These are phyloP conservation scores for Dendrostoma leiphaemia DNA, from an alignment of 2,329 filamentous ascomycete genomes.

Conservation along the genomic window DNA sequence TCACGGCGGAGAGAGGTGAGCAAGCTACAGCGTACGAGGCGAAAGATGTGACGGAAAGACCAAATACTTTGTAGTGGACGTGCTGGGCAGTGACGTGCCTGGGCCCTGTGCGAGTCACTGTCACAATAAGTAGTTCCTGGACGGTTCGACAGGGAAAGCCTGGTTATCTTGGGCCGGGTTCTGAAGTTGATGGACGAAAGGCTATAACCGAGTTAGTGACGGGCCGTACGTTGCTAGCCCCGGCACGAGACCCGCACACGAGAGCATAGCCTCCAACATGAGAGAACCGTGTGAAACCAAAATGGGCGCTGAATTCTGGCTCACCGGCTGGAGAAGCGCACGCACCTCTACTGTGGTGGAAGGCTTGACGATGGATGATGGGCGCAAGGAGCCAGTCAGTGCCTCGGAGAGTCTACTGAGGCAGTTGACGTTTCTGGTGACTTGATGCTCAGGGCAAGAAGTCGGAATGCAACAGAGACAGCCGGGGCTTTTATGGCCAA, in stretches of 20 bases:
- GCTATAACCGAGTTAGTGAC: neutral
- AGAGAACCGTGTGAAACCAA: too few species aligned
- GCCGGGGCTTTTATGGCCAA: neutral
- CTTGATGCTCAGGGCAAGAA: neutral
- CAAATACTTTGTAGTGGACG: slow-evolving; percentile 8
- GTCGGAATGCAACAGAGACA: slow-evolving; percentile 2
- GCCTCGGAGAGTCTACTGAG: too few species aligned
- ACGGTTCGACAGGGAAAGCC: slow-evolving; percentile 11
- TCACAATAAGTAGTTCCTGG: neutral
- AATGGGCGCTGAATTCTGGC: too few species aligned
- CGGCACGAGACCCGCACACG: neutral
- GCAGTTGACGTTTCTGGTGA: neutral
- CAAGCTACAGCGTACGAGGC: neutral
- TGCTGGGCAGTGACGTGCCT: slow-evolving; percentile 7
- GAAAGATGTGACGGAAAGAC: slow-evolving; percentile 9
- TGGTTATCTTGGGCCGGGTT: neutral
- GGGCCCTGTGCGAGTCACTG: slow-evolving; percentile 9
- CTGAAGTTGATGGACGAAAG: too few species aligned
- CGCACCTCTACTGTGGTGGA: neutral
- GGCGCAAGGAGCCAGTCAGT: too few species aligned
- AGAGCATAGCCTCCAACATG: neutral
- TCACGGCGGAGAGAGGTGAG: neutral
- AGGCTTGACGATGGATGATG: neutral
- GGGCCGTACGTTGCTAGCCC: neutral
- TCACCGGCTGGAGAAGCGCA: neutral